Conservation (phyloP, 2,329 filamentous ascomycete species). For the Conoideocrella luteorostrata region DNA sequence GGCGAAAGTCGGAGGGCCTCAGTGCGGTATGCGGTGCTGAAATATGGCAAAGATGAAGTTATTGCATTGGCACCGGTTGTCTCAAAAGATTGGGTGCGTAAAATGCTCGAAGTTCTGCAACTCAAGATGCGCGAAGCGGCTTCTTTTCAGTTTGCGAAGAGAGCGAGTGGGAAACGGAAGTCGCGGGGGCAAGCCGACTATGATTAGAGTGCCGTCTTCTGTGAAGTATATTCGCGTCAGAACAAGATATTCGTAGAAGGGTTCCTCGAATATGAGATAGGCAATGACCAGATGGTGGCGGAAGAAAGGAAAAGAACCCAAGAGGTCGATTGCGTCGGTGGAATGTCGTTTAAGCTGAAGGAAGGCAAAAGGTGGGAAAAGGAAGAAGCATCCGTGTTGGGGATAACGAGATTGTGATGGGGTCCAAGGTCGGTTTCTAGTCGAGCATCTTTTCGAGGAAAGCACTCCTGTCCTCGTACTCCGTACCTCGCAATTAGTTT, state of each 20-base stretch:
- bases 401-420: not conserved
- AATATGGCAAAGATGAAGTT: not conserved
- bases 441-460: not conserved
- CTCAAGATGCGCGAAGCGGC: not conserved
- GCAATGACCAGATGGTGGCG: too few relatives aligned
- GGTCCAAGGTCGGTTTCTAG: not conserved
- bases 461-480: not conserved
- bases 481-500: not conserved
- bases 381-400: not conserved
- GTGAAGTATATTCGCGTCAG: not conserved
- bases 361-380: slow-evolving; percentile 2
- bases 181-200: too few relatives aligned
- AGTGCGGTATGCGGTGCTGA: not conserved
- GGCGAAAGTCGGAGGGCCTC: not conserved
- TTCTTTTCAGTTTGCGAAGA: not conserved
- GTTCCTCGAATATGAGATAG: not conserved
- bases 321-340: not conserved
- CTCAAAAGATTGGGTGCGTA: not conserved
- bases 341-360: not conserved
- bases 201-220: too few relatives aligned
- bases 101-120: not conserved
- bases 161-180: too few relatives aligned
- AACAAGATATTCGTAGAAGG: not conserved
- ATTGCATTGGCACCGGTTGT: slow-evolving; percentile 1
- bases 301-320: too few relatives aligned